phyloP scores from a whole-genome alignment of 306 rosid genomes.

The Mimosa bimucronata region DNA sequence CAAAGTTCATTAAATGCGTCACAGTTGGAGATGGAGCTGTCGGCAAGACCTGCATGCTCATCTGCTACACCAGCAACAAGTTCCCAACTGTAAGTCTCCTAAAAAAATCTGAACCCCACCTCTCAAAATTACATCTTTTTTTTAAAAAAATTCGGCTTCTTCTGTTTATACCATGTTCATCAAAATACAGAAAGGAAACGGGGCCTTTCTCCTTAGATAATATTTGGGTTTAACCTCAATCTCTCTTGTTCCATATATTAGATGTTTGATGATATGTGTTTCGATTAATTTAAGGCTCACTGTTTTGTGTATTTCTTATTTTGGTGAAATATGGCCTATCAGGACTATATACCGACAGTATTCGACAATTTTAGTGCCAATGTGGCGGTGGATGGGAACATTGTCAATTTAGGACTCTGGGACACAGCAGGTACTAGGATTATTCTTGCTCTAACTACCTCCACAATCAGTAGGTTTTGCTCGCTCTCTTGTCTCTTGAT shows the following conservation, averaged over 20 bases:
- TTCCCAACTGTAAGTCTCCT: conserved; percentile 78
- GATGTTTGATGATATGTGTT: conserved; percentile 15
- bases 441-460: background rate
- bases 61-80: conserved; percentile 97
- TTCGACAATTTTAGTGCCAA: conserved; percentile 98
- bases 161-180: conserved; percentile 3
- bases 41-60: conserved; percentile 98
- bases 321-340: conserved; percentile 35
- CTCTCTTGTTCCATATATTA: background rate
- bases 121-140: conserved; percentile 24
- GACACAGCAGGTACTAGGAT: conserved; percentile 86
- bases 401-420: conserved; percentile 95
- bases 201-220: background rate
- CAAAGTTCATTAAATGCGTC: conserved; percentile 97
- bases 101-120: background rate
- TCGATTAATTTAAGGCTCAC: conserved; percentile 19
- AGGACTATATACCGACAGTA: conserved; percentile 95
- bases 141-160: conserved; percentile 26
- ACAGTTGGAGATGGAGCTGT: conserved; percentile 99
- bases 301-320: background rate
- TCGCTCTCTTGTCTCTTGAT: conserved; percentile 6
- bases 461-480: background rate
- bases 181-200: background rate
- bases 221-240: background rate
- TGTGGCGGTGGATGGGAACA: conserved; percentile 91